A percentile compares a stretch with the other conserved stretches of the same genome.
Conservation (phyloP, 306 rosid species). For the Senna tora region DNA sequence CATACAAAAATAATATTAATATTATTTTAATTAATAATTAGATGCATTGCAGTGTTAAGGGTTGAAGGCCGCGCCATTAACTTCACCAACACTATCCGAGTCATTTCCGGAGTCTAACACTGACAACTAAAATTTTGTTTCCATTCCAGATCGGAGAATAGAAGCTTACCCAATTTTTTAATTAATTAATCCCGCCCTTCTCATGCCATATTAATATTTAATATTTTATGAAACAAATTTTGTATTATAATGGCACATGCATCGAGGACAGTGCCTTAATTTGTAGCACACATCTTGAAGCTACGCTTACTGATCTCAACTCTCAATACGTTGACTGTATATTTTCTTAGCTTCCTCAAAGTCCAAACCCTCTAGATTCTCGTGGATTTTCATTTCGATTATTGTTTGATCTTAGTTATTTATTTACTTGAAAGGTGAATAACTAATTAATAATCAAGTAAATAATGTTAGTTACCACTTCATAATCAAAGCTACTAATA, state of each 20-base stretch:
- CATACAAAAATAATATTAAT: background rate
- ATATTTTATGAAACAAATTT: background rate
- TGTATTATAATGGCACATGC: constrained; percentile 9
- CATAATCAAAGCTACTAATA: constrained; percentile 2
- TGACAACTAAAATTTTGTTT: constrained; percentile 34
- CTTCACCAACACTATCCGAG: background rate
- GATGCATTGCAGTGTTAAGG: background rate
- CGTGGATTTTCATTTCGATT: background rate
- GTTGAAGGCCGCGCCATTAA: background rate
- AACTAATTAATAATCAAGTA: background rate
- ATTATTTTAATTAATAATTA: background rate
- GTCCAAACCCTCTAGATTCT: background rate
- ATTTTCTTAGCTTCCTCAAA: constrained; percentile 2
- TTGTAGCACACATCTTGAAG: background rate
- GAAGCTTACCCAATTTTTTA: constrained; percentile 44
- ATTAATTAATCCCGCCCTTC: constrained; percentile 26
- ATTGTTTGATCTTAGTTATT: background rate
- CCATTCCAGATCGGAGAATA: constrained; percentile 59
- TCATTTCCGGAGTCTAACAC: constrained; percentile 5
- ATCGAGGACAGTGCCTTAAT: background rate
- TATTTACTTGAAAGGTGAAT: background rate
- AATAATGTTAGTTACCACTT: background rate
- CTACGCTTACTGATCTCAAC: background rate
- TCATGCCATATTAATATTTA: background rate
- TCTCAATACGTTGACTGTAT: constrained; percentile 10